A percentile compares a stretch with the other conserved stretches of the same genome.
Conservation (phyloP, 202 grass and related monocot genomes). For the Brachypodium distachyon region DNA sequence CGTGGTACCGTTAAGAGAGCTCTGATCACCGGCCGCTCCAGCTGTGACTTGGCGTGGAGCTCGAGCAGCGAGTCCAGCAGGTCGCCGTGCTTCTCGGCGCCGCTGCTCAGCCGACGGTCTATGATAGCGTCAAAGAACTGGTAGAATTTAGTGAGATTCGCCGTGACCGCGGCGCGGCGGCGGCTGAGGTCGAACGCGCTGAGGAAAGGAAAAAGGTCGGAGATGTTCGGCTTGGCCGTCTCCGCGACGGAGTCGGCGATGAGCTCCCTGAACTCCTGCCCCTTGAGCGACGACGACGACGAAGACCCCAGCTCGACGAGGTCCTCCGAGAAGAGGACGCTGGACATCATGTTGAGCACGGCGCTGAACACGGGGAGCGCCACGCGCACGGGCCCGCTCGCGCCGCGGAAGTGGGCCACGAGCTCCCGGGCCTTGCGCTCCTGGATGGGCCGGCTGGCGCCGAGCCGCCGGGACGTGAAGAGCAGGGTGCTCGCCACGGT, state of each 20-base stretch:
- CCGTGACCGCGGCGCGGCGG: background rate
- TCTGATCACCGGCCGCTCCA: conserved; percentile 12
- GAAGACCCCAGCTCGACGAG: conserved; percentile 27
- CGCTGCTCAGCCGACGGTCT: conserved; percentile 1
- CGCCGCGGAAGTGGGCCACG: background rate
- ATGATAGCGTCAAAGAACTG: conserved; percentile 28
- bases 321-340: conserved; percentile 36
- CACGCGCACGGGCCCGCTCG: conserved; percentile 8
- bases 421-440: conserved; percentile 32
- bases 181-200: conserved; percentile 19
- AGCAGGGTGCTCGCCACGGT: conserved; percentile 26
- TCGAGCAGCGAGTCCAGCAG: conserved; percentile 25
- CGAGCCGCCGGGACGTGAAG: conserved; percentile 28
- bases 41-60: conserved; percentile 6
- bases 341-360: conserved; percentile 38
- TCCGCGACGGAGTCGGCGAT: conserved; percentile 10
- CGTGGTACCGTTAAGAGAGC: conserved; percentile 34
- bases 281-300: background rate
- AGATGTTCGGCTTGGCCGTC: conserved; percentile 22
- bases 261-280: conserved; percentile 26
- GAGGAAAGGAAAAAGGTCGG: conserved; percentile 36
- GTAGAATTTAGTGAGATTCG: background rate
- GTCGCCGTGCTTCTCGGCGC: conserved; percentile 1
- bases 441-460: conserved; percentile 1
- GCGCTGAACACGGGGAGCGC: conserved; percentile 20